A percentile compares a stretch with the other conserved stretches of the same genome.
Evolutionary conservation across 1,139 yeast species (phyloP).

Genomic region (Protomyces gravidus): DNA sequence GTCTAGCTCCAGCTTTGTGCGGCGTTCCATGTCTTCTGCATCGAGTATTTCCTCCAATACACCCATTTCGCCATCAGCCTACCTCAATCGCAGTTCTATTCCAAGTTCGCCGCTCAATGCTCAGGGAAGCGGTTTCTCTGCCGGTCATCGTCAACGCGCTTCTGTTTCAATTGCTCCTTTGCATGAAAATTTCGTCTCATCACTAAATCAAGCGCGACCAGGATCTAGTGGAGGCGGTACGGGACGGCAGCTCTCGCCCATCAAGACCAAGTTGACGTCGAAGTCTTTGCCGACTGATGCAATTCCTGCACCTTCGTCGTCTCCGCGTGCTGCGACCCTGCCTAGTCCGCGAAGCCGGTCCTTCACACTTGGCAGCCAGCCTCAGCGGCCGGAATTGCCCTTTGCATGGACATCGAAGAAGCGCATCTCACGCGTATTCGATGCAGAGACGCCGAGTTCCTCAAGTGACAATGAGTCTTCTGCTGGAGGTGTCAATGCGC

Average conservation of each 20-base stretch:
- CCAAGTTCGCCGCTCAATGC: slow-evolving; percentile 33
- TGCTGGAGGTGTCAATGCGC: slow-evolving; percentile 47
- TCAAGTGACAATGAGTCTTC: slow-evolving; percentile 67
- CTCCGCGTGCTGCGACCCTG: slow-evolving; percentile 13
- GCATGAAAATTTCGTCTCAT: neutral
- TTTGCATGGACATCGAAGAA: slow-evolving; percentile 10
- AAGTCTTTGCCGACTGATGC: slow-evolving; percentile 22
- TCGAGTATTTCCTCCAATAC: slow-evolving; percentile 31
- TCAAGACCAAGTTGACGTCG: slow-evolving; percentile 6
- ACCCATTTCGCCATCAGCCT: slow-evolving; percentile 31
- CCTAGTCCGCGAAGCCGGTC: slow-evolving; percentile 14
- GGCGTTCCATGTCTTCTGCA: slow-evolving; percentile 31
- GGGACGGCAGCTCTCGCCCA: neutral
- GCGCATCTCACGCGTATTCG: slow-evolving; percentile 41
- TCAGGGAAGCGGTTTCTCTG: neutral
- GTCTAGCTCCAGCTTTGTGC: slow-evolving; percentile 26
- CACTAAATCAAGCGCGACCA: neutral
- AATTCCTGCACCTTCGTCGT: slow-evolving; percentile 31
- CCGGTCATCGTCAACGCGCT: neutral
- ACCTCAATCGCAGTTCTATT: slow-evolving; percentile 23
- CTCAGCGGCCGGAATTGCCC: slow-evolving; percentile 22
- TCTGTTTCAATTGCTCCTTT: neutral
- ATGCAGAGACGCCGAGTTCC: slow-evolving; percentile 52
- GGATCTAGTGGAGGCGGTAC: neutral
- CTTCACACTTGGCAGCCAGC: slow-evolving; percentile 19